phyloP scores from a whole-genome alignment of 2,329 filamentous ascomycete genomes.

The Apiospora marii region DNA sequence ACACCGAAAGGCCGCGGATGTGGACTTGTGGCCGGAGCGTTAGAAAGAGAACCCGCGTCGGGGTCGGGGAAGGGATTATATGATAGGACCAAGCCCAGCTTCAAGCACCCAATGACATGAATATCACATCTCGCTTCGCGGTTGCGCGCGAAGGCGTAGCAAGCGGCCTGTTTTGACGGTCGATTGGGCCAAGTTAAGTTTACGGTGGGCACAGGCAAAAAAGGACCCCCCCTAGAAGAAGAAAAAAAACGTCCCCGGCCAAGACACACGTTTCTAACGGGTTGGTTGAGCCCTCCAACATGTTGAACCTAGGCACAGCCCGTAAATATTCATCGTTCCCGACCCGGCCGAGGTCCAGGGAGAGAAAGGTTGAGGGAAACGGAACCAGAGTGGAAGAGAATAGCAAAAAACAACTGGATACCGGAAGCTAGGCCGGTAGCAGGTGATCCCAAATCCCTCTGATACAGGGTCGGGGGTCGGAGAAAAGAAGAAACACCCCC shows the following conservation, averaged over 20 bases:
- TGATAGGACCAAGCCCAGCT: neutral
- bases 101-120: neutral
- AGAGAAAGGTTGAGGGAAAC: neutral
- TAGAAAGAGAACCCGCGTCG: neutral
- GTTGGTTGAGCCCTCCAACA: neutral
- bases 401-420: conserved; percentile 2
- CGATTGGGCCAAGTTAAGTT: neutral
- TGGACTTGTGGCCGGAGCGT: neutral
- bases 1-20: conserved; percentile 1
- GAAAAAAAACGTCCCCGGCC: neutral
- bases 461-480: conserved; percentile 10
- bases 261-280: conserved; percentile 12
- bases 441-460: neutral
- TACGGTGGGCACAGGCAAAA: conserved; percentile 5
- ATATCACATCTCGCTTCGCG: conserved; percentile 17
- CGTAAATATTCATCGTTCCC: neutral
- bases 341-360: neutral
- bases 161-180: neutral
- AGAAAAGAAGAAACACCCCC: conserved; percentile 1
- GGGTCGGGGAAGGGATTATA: neutral
- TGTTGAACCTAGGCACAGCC: neutral
- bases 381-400: neutral
- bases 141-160: neutral
- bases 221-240: neutral
- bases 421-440: conserved; percentile 13